Evolutionary conservation across 768 basidiomycete genomes (phyloP).

Genomic region (Rickenella mellea): DNA sequence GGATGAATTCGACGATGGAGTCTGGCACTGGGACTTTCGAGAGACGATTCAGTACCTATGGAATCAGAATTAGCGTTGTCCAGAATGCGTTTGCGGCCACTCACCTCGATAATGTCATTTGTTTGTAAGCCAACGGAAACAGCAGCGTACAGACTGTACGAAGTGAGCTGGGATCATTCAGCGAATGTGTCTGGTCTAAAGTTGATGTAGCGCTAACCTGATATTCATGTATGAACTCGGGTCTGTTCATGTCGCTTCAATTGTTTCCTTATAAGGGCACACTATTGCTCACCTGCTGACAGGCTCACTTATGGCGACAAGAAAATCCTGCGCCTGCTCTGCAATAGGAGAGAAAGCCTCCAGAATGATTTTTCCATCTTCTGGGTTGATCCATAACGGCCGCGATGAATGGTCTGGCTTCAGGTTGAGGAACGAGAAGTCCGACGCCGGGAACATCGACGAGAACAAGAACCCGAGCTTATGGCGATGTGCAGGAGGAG

Average conservation of each 20-base stretch:
- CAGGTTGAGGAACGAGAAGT: constrained; percentile 79
- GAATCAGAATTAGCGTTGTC: constrained; percentile 12
- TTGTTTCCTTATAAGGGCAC: background rate
- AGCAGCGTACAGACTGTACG: constrained; percentile 96
- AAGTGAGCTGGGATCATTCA: constrained; percentile 98
- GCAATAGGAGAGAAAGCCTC: constrained; percentile 98
- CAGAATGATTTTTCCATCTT: constrained; percentile 87
- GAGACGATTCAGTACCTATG: constrained; percentile 61
- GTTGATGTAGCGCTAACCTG: too few species aligned
- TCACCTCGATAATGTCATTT: constrained; percentile 94
- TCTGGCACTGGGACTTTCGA: constrained; percentile 85
- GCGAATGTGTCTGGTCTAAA: constrained; percentile 93
- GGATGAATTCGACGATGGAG: constrained; percentile 76
- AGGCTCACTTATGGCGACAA: constrained; percentile 96
- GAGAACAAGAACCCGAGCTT: constrained; percentile 73
- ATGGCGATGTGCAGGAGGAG: constrained; percentile 45
- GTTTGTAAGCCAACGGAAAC: constrained; percentile 98
- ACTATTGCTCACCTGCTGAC: constrained; percentile 83
- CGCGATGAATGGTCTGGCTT: constrained; percentile 88
- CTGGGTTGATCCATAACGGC: constrained; percentile 93
- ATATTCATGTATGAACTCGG: constrained; percentile 1
- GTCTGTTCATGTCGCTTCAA: background rate
- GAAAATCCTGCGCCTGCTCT: constrained; percentile 96
- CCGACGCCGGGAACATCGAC: constrained; percentile 69
- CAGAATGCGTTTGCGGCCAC: constrained; percentile 27